Conservation (phyloP, 225 moss, liverwort and hornwort species). For the Thuidium tamariscinum region DNA sequence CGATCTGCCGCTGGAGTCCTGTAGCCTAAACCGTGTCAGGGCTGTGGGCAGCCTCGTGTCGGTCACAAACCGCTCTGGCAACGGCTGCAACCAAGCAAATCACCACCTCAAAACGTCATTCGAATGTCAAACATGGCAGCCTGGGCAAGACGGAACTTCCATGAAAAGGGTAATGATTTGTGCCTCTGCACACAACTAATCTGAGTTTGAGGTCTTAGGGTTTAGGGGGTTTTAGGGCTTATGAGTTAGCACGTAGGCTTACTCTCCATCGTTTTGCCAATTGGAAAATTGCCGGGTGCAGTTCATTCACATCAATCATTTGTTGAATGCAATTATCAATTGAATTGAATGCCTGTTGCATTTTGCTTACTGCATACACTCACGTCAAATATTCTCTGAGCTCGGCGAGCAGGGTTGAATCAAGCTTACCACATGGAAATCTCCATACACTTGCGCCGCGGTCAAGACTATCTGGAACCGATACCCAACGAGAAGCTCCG, state of each 20-base stretch:
- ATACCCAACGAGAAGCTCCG: background rate
- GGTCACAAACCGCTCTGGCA: constrained; percentile 5
- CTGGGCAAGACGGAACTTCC: background rate
- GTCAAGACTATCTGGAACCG: background rate
- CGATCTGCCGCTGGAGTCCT: background rate
- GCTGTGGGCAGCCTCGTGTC: background rate
- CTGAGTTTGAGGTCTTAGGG: background rate
- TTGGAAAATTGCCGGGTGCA: background rate
- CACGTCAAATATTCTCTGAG: background rate
- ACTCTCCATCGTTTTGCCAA: background rate
- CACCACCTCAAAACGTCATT: background rate
- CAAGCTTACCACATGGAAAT: constrained; percentile 10
- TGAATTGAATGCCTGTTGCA: background rate
- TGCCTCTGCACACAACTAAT: background rate
- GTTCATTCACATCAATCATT: no score
- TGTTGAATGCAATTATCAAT: background rate
- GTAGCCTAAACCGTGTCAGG: background rate
- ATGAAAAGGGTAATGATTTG: background rate
- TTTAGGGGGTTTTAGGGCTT: background rate
- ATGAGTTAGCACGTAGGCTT: background rate
- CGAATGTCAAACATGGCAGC: background rate
- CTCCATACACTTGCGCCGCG: background rate
- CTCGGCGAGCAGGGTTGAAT: background rate
- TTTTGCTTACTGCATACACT: background rate
- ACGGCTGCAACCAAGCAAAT: background rate